Evolutionary conservation across 805 yeast species (phyloP).

Genomic region (Teunomyces kruisii): DNA sequence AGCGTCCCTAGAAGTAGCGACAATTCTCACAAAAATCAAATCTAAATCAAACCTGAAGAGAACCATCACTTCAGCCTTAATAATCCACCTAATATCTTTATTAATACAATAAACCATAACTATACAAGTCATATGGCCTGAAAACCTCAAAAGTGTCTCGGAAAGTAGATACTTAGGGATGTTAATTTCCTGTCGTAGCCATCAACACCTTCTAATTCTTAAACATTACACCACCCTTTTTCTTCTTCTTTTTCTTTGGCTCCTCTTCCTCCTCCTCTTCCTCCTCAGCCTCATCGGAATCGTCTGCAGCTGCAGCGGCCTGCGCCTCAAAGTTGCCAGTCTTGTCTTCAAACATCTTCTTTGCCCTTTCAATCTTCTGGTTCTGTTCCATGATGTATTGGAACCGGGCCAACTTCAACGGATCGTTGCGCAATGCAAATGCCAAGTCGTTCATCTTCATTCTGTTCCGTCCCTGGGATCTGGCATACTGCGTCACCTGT

Average conservation of each 20-base stretch:
- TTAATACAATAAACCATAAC: neutral
- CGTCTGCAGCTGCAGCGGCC: conserved; percentile 6
- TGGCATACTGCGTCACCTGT: conserved; percentile 32
- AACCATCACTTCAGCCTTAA: too few species aligned
- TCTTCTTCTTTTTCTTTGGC: conserved; percentile 18
- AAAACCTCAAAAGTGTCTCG: too few species aligned
- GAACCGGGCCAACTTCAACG: conserved; percentile 40
- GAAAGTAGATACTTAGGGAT: too few species aligned
- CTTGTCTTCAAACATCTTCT: conserved; percentile 39
- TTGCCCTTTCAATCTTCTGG: conserved; percentile 36
- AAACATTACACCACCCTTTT: conserved; percentile 13
- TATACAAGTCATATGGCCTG: too few species aligned
- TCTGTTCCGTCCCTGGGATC: conserved; percentile 37
- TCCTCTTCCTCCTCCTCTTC: conserved; percentile 14
- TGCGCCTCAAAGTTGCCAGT: conserved; percentile 11
- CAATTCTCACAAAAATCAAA: neutral
- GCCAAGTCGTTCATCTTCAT: conserved; percentile 44
- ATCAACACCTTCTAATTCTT: neutral
- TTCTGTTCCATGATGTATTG: conserved; percentile 41
- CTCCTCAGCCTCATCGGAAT: conserved; percentile 17
- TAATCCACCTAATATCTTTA: neutral
- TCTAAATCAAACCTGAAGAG: too few species aligned
- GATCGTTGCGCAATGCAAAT: conserved; percentile 41
- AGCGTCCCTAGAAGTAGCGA: too few species aligned
- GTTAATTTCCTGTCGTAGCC: too few species aligned